Conservation (phyloP, 495 filamentous ascomycete species). For the Neurospora sp. region DNA sequence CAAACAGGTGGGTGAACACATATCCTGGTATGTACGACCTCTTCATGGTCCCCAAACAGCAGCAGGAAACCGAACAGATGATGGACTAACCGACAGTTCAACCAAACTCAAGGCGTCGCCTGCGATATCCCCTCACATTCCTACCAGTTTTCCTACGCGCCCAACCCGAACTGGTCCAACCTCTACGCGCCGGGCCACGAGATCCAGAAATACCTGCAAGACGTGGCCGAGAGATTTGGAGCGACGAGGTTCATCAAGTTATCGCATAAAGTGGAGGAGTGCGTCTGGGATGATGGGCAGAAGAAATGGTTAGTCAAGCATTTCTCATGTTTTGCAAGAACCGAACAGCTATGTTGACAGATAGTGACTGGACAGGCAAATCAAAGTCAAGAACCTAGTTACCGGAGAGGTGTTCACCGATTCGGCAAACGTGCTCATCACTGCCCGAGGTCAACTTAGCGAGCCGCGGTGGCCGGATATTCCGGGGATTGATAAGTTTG, state of each 20-base stretch:
- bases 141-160: constrained; percentile 60
- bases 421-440: constrained; percentile 48
- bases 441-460: constrained; percentile 57
- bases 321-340: too few relatives aligned
- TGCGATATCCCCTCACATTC: constrained; percentile 40
- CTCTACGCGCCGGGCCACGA: constrained; percentile 57
- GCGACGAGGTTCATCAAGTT: constrained; percentile 40
- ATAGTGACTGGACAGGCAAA: constrained; percentile 7
- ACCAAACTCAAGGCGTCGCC: constrained; percentile 22
- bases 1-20: constrained; percentile 28
- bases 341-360: background rate
- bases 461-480: constrained; percentile 49
- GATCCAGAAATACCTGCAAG: constrained; percentile 49
- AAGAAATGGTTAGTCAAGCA: constrained; percentile 45
- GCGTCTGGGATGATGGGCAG: constrained; percentile 43
- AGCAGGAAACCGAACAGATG: background rate
- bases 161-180: constrained; percentile 52
- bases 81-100: background rate
- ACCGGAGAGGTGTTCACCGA: constrained; percentile 28
- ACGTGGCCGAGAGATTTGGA: constrained; percentile 49
- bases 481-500: constrained; percentile 42
- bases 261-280: constrained; percentile 26
- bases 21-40: constrained; percentile 27
- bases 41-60: background rate
- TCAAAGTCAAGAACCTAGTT: constrained; percentile 20